These are phyloP conservation scores for Endogone sp. DNA, from an alignment of 192 early-diverging fungal genomes.

Conservation along the genomic window DNA sequence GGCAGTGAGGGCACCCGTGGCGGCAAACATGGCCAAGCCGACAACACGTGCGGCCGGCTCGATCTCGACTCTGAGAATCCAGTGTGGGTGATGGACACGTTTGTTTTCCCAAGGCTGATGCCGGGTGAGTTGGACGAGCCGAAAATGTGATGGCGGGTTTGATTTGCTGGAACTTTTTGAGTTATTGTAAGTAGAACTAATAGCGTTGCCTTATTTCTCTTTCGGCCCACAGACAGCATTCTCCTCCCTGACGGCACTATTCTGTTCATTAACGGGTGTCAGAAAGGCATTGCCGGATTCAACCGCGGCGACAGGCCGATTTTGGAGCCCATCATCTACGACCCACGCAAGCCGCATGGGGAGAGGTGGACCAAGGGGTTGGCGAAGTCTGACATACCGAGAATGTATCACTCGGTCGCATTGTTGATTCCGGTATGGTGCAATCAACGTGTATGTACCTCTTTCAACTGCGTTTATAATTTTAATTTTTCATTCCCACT, in stretches of 20 bases:
- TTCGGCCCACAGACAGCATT: conserved; percentile 29
- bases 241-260: conserved; percentile 50
- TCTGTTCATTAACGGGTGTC: conserved; percentile 63
- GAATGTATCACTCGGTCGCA: conserved; percentile 65
- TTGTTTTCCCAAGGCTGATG: conserved; percentile 43
- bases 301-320: conserved; percentile 41
- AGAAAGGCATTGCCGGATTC: conserved; percentile 53
- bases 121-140: conserved; percentile 19
- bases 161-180: no score
- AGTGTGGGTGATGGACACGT: conserved; percentile 49
- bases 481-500: background rate
- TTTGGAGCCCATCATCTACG: conserved; percentile 50
- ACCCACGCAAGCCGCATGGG: conserved; percentile 38
- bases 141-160: no score
- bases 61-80: conserved; percentile 36
- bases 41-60: conserved; percentile 44
- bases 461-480: background rate
- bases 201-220: background rate
- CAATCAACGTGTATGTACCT: background rate
- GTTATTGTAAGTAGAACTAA: no score
- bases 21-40: conserved; percentile 23
- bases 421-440: conserved; percentile 30
- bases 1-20: conserved; percentile 31
- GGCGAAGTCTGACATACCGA: conserved; percentile 43
- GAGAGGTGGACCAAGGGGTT: conserved; percentile 33